Evolutionary conservation across 2,329 filamentous ascomycete genomes (phyloP), one percentile per base, ranked within the genome.

Genomic region (Thielaviopsis musarum): DNA sequence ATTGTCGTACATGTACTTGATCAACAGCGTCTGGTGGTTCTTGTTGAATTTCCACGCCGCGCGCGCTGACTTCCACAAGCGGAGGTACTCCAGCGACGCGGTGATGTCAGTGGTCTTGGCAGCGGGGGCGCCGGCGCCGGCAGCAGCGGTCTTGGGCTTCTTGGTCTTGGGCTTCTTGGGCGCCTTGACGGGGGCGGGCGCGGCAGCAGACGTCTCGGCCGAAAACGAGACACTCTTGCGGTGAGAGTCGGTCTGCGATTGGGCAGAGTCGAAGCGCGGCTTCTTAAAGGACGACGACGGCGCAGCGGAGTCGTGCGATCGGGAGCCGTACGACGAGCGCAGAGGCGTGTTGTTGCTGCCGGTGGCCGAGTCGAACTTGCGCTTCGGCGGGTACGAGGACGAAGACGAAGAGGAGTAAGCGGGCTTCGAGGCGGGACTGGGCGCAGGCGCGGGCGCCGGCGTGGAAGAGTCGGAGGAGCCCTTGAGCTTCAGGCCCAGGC

Each of bases 21-120:
- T 80, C 13, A 96, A 76, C 65, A 88, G 82, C 58, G 84, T 88
- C 71, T 96, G 91, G 68, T 89, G 83, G 65, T 89, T 91, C 74
- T 96, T 96, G 75, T 94, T 95, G 75, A 96, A 97, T 71, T 95
- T 96, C 91, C 91, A 97, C 65, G 76, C 76, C 10, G 78, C 74
- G 61, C 83, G 83, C 62, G 83, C 78, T 59, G 78, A 78, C 71
- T 87, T 77, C 77, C 90, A 95, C 68, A 84, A 82, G 54, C 77
- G 77, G 52, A 96, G 79, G 69, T 96, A 96, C 58, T 81, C 77
- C 17, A 94, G 76, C 61, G 89, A 84, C 15, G 84, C 79, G 54
- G 80, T 77, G 59, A 83, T 71, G 62, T 80, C 76, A 6, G 66
- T 61, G 41, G 68, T 63, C 17, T 69, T 71, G 69, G 70, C 68